Evolutionary conservation across 176 grass and related monocot species (phyloP).

Genomic region (Oryza punctata): DNA sequence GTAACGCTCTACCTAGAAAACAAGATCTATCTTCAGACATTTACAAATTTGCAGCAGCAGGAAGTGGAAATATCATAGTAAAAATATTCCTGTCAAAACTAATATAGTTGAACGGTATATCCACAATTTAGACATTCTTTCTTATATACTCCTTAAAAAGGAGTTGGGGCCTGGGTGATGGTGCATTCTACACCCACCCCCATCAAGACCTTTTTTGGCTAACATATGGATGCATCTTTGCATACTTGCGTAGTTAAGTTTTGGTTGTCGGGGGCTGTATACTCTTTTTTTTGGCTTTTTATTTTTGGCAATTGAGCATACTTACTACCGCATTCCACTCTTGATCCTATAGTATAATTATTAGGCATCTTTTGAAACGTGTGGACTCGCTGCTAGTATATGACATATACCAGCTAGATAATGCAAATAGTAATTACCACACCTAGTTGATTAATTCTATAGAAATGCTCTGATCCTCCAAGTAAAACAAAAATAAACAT

Average conservation of each 20-base stretch:
- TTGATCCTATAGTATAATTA: too few species aligned
- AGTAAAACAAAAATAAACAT: neutral
- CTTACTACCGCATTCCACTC: neutral
- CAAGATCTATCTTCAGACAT: neutral
- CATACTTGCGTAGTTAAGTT: neutral
- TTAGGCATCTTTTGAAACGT: too few species aligned
- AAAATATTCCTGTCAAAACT: neutral
- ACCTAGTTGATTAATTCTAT: neutral
- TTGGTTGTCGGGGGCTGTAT: neutral
- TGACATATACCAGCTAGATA: neutral
- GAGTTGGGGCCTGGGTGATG: neutral
- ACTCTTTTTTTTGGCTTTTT: neutral
- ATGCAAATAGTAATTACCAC: neutral
- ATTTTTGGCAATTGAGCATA: neutral
- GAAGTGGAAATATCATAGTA: neutral
- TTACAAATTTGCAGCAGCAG: neutral
- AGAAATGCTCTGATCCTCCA: neutral
- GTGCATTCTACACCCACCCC: too few species aligned
- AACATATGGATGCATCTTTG: neutral
- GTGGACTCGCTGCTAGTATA: neutral
- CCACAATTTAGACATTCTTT: neutral
- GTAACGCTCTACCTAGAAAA: neutral
- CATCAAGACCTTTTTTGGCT: too few species aligned
- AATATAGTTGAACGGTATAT: neutral
- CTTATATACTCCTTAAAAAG: neutral